Base-by-base conservation (phyloP, 2,329 filamentous ascomycete species). In the Aspergillus proliferans region DNA sequence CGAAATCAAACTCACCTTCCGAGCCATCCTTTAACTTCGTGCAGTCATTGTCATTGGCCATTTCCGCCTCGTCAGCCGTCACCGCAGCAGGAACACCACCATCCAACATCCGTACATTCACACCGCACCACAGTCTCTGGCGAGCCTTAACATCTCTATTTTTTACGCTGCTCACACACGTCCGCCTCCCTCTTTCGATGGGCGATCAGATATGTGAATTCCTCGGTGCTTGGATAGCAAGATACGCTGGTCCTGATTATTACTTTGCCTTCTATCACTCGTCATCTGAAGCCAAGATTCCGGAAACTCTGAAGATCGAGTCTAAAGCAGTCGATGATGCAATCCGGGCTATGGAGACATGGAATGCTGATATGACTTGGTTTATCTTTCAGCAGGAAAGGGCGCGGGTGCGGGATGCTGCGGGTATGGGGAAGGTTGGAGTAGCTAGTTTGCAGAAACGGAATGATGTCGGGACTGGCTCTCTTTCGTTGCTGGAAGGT, bases 341-440 rank as follows among this genome's bases (percentile, higher is more conserved):
- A 1, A 65, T 72, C 42, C 56, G 54, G 8, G 65, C 70, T 1
- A 72, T 73, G 70, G 63, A 70, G 52, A 61, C 58, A 8, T 72
- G 68, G 68, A 72, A 72, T 51, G 52, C 59, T 8, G 70, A 72
- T 55, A 46, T 72, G 26, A 65, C 70, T 0, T 73, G 70, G 70
- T 68, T 71, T 47, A 55, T 71, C 5, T 72, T 72, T 45, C 54
- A 56, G 46, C 55, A 56, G 21, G 55, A 64, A 15, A 50, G 43
- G 14, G 45, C 15, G 1, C 46, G 44, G 39, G 42, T 54, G 38
- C 39, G 50, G 7, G 50, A 44, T 6, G 26, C 49, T 14, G 41
- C 46, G 12, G 19, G 44, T 70, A 39, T 58, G 54, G 4, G 78
- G 79, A 57, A 54, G 43, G 45, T 47, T 6, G 24, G 22, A 6